Percentiles rank a stretch among this genome's conserved stretches.
Evolutionary conservation across 129 eudicot species (phyloP).

Genomic region (Flaveria trinervia): DNA sequence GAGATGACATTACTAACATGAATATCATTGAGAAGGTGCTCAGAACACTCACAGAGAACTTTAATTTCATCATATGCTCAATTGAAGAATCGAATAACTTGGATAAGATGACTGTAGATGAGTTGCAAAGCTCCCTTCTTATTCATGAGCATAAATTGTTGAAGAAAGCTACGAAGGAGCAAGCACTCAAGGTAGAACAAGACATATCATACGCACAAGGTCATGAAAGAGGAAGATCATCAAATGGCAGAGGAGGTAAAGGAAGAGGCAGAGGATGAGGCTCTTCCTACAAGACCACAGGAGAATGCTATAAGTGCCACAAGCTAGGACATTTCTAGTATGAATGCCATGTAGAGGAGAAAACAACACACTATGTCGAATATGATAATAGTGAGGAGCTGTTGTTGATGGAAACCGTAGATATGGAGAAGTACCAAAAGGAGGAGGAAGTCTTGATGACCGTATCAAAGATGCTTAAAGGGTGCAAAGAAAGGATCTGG

Average conservation of each 20-base stretch:
- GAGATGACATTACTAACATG: too few relatives aligned
- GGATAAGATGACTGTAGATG: too few relatives aligned
- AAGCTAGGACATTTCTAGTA: conserved; percentile 13
- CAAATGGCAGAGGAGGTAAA: background rate
- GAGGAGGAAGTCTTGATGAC: too few relatives aligned
- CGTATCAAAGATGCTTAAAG: too few relatives aligned
- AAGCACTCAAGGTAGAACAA: background rate
- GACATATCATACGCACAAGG: background rate
- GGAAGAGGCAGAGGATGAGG: conserved; percentile 8
- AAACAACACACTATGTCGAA: background rate
- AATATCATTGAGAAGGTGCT: too few relatives aligned
- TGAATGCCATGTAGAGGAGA: background rate
- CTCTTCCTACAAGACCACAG: background rate
- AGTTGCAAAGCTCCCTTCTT: too few relatives aligned
- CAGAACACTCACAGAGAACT: too few relatives aligned
- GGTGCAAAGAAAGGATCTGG: too few relatives aligned
- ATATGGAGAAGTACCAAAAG: too few relatives aligned
- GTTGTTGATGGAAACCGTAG: background rate
- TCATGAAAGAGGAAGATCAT: background rate
- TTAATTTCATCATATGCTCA: too few relatives aligned
- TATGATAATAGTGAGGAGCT: background rate
- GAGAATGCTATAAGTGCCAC: conserved; percentile 8
- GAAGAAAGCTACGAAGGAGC: background rate
- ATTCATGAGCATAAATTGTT: background rate
- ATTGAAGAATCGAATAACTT: too few relatives aligned